Base-by-base conservation (phyloP, 2,329 filamentous ascomycete genomes). In the Alternaria triticina region DNA sequence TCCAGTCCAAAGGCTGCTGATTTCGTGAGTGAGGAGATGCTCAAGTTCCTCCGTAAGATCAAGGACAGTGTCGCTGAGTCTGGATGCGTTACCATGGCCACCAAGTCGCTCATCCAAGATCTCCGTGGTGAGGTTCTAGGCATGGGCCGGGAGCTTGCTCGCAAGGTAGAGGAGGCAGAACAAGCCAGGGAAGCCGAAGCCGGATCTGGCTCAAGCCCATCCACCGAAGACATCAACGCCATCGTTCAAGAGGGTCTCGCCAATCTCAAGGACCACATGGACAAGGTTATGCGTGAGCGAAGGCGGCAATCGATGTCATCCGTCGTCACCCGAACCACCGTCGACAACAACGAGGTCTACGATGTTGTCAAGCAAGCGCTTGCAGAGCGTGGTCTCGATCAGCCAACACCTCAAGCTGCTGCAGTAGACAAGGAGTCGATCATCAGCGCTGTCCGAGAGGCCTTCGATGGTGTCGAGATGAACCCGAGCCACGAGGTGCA, bases 401-500 rank as follows among this genome's bases (percentile, higher is more conserved):
- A 74, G 15, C 62, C 91, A 70, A 85, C 87, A 6, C 65, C 73
- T 4, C 73, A 74, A 49, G 68, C 67, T 6, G 66, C 69, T 5
- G 62, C 62, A 20, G 61, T 82, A 4, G 90, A 89, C 71, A 88
- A 91, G 69, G 93, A 97, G 52, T 93, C 96, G 62, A 92, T 98
- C 36, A 87, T 98, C 2, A 87, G 91, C 27, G 94, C 94, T 4
- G 91, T 98, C 13, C 90, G 90, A 70, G 94, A 97, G 70, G 95
- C 94, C 1, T 97, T 94, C 89, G 95, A 97, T 76, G 92, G 90
- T 57, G 66, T 77, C 54, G 72, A 74, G 63, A 97, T 97, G 81
- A 97, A 97, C 80, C 95, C 95, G 1, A 93, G 97, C 72, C 93
- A 97, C 54, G 91, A 97, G 71, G 86, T 97, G 5, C 91, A 97